Conservation (phyloP, 495 filamentous ascomycete species). For the Margaritispora aquatica region DNA sequence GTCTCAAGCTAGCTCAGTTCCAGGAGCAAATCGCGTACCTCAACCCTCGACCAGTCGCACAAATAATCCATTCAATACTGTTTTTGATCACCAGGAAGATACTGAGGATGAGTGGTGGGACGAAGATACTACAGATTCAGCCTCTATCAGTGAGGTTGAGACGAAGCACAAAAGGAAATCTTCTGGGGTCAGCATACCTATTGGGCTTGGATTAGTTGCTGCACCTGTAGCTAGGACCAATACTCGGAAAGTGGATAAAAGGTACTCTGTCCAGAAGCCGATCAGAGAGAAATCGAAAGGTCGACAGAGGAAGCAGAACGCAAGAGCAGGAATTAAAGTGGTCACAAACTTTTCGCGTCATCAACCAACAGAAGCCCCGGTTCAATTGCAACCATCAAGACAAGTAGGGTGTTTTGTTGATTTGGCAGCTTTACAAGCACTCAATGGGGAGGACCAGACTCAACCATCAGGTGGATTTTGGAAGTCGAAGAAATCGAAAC, state of each 20-base stretch:
- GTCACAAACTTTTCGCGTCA: constrained; percentile 39
- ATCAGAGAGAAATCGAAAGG: constrained; percentile 38
- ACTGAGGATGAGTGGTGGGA: constrained; percentile 25
- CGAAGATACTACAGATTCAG: constrained; percentile 11
- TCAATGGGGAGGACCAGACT: constrained; percentile 34
- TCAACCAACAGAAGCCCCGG: constrained; percentile 3
- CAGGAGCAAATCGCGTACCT: background rate
- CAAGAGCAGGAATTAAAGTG: constrained; percentile 56
- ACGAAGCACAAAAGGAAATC: background rate
- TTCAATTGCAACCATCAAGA: constrained; percentile 8
- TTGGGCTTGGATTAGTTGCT: constrained; percentile 1
- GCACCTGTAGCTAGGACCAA: constrained; percentile 6
- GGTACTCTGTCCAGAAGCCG: constrained; percentile 31
- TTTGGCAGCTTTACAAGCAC: constrained; percentile 40
- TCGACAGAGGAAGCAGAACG: constrained; percentile 49
- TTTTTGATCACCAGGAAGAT: constrained; percentile 16
- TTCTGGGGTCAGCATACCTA: background rate
- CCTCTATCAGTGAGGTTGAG: background rate
- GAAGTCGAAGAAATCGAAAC: constrained; percentile 19
- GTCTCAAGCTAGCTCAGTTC: background rate
- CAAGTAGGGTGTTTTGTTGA: constrained; percentile 39
- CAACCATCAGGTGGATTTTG: constrained; percentile 22
- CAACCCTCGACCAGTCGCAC: background rate
- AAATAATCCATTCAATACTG: constrained; percentile 15
- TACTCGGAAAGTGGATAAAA: constrained; percentile 12